phyloP scores from a whole-genome alignment of 2,329 filamentous ascomycete genomes.

The Neofusicoccum kwambonambiense region DNA sequence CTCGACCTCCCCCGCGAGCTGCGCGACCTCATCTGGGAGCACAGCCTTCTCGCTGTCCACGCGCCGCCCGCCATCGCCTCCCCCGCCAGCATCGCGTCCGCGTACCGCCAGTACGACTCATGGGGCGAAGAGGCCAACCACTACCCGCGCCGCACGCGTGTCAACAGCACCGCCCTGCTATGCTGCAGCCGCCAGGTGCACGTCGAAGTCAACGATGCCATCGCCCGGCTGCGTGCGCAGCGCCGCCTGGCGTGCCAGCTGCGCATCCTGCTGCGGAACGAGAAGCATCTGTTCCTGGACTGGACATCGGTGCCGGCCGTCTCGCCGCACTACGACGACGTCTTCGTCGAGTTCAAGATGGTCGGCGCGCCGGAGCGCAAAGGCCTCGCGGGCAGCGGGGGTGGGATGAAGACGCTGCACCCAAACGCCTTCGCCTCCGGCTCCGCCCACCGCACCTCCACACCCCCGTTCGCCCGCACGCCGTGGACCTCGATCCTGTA shows the following conservation, averaged over 20 bases:
- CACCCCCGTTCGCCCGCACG: not conserved
- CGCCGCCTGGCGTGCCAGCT: not conserved
- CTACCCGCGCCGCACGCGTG: not conserved
- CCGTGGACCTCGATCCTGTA: not conserved
- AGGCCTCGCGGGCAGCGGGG: not conserved
- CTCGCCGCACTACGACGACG: not conserved
- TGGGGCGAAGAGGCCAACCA: conserved; percentile 3
- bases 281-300: conserved; percentile 9
- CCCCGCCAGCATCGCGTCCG: not conserved
- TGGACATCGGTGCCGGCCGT: conserved; percentile 2
- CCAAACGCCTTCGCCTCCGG: not conserved
- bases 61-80: not conserved
- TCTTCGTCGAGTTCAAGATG: conserved; percentile 6
- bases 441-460: not conserved
- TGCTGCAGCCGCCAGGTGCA: conserved; percentile 3
- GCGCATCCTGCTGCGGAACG: conserved; percentile 11
- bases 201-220: not conserved
- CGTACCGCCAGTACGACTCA: conserved; percentile 9
- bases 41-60: not conserved
- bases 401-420: not conserved
- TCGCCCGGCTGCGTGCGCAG: not conserved
- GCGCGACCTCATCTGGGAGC: conserved; percentile 11
- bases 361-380: not conserved
- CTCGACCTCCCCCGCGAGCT: conserved; percentile 7
- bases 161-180: conserved; percentile 12